These are phyloP conservation scores for Cytospora leucostoma DNA, from an alignment of 2,329 filamentous ascomycete species.

Conservation along the genomic window DNA sequence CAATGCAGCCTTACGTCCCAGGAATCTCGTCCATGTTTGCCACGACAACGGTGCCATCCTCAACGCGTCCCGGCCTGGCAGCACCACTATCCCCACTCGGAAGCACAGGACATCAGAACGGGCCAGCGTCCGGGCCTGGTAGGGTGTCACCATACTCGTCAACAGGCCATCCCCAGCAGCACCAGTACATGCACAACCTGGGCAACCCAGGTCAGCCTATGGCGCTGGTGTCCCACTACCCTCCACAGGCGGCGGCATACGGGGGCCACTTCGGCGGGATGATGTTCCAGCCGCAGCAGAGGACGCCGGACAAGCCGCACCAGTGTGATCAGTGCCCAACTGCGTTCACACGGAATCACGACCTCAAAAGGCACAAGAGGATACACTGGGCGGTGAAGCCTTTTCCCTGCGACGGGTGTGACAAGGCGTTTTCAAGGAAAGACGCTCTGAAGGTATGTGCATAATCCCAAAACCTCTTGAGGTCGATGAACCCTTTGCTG, in stretches of 20 bases:
- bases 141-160: slow-evolving; percentile 38
- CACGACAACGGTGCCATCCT: slow-evolving; percentile 22
- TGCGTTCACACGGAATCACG: slow-evolving; percentile 95
- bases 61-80: slow-evolving; percentile 45
- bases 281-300: slow-evolving; percentile 46
- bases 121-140: slow-evolving; percentile 17
- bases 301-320: slow-evolving; percentile 77
- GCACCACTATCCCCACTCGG: slow-evolving; percentile 38
- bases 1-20: slow-evolving; percentile 25
- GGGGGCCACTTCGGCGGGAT: slow-evolving; percentile 41
- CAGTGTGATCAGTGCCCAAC: slow-evolving; percentile 91
- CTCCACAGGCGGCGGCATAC: slow-evolving; percentile 17
- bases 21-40: slow-evolving; percentile 28
- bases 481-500: neutral
- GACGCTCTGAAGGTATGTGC: slow-evolving; percentile 88
- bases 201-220: slow-evolving; percentile 72
- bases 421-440: slow-evolving; percentile 96
- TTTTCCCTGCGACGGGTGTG: slow-evolving; percentile 86
- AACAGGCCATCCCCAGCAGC: slow-evolving; percentile 48
- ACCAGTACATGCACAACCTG: slow-evolving; percentile 66
- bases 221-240: slow-evolving; percentile 56
- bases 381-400: slow-evolving; percentile 96
- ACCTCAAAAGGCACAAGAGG: slow-evolving; percentile 91
- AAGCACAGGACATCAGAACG: slow-evolving; percentile 19
- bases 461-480: neutral